Evolutionary conservation across 192 early-diverging fungal genomes (phyloP), one percentile per base, ranked within the genome.

Genomic region (Coemansia interrupta): DNA sequence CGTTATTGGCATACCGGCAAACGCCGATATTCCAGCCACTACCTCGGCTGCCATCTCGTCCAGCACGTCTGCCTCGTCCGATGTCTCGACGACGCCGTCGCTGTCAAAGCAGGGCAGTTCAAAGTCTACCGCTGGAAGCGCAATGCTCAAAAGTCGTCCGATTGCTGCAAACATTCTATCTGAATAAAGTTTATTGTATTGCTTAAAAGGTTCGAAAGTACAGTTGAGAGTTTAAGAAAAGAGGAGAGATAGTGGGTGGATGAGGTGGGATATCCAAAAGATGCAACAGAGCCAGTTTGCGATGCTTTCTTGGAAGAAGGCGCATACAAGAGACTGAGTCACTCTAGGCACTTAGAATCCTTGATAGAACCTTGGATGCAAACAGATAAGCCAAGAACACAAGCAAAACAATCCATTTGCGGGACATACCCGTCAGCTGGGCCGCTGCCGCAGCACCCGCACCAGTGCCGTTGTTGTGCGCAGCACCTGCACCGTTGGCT

Each of bases 341-440:
- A 22, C 40, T 55, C 29, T 60, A 70, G 5, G 67, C 67, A 8
- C 63, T 76, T 46, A 76, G 41, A 36, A 76, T 51, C 19, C 73
- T 55, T 11, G 73, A 70, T 17, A 76, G 54, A 15, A 40, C 60
- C 56, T 70, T 76, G 17, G 73, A 76, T 8, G 64, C 67, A 57
- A 76, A 66, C 30, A 76, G 56, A 53, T 76, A 76, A 20, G 64
- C 73, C 38, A 76, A 50, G 20, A 76, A 26, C 11, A 76, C 60
- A 32, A 76, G 44, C 22, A 76, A 48, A 54, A 76, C 66, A 56
- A 76, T 54, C 73, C 73, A 76, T 55, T 70, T 76, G 49, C 73
- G 57, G 19, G 73, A 60, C 44, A 63, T 36, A 10, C 57, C 53
- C 0, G 73, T 42, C 57, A 68, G 36, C 14, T 61, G 36, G 26